Evolutionary conservation across 2,329 filamentous ascomycete species (phyloP).

Genomic region (Sphaerulina vaccinii): DNA sequence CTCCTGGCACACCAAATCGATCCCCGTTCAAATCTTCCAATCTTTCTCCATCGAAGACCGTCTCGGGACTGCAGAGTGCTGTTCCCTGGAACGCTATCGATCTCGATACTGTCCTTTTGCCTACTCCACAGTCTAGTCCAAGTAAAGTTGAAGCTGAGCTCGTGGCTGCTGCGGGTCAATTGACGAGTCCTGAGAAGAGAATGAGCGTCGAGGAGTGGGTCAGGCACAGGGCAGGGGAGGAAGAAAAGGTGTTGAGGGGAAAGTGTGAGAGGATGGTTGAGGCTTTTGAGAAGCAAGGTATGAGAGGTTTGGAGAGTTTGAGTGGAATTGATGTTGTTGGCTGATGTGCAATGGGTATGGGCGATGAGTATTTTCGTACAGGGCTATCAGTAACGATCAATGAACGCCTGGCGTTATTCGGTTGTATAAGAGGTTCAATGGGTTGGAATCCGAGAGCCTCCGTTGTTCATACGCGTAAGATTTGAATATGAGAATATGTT

Average conservation of each 20-base stretch:
- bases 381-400: too few relatives aligned
- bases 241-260: constrained; percentile 72
- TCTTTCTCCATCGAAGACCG: constrained; percentile 45
- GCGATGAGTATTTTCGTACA: too few relatives aligned
- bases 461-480: too few relatives aligned
- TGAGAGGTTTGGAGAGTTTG: constrained; percentile 71
- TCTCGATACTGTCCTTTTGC: constrained; percentile 67
- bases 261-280: constrained; percentile 83
- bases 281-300: constrained; percentile 79
- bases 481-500: too few relatives aligned
- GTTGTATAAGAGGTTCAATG: too few relatives aligned
- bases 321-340: constrained; percentile 61
- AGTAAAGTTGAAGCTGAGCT: constrained; percentile 29
- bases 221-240: constrained; percentile 71
- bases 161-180: constrained; percentile 52
- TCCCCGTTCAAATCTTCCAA: constrained; percentile 25
- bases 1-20: constrained; percentile 41
- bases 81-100: constrained; percentile 71
- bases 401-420: too few relatives aligned
- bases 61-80: constrained; percentile 52
- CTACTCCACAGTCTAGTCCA: constrained; percentile 40
- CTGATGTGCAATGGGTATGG: too few relatives aligned
- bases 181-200: constrained; percentile 74
- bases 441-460: too few relatives aligned
- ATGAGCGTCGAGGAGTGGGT: constrained; percentile 98